These are phyloP conservation scores for Ophiosphaerella korrae DNA, from an alignment of 2,329 filamentous ascomycete species.

Conservation along the genomic window DNA sequence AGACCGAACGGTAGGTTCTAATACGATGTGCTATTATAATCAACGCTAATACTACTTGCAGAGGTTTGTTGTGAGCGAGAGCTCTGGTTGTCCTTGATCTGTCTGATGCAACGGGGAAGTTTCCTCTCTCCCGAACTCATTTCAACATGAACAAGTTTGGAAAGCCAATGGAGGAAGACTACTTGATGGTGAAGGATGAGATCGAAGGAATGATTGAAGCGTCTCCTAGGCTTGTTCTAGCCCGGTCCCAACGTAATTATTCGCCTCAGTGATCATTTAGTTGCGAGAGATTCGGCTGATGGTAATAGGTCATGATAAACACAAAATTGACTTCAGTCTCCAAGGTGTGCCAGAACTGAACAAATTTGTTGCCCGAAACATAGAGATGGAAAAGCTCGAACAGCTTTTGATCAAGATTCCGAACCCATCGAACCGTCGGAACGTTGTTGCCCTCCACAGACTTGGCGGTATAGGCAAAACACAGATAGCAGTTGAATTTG, in stretches of 20 bases:
- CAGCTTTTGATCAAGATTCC: slow-evolving; percentile 14
- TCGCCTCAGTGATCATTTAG: slow-evolving; percentile 1
- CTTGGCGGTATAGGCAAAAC: too few species aligned
- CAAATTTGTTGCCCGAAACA: slow-evolving; percentile 24
- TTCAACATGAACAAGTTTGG: slow-evolving; percentile 34
- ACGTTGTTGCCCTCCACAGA: slow-evolving; percentile 1
- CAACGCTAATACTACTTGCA: too few species aligned
- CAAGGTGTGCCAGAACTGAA: slow-evolving; percentile 10
- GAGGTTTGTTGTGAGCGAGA: slow-evolving; percentile 5
- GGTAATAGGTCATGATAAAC: slow-evolving; percentile 6
- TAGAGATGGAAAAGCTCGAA: slow-evolving; percentile 24
- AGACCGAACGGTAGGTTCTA: slow-evolving; percentile 25
- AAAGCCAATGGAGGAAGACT: slow-evolving; percentile 25
- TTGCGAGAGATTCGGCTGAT: slow-evolving; percentile 1
- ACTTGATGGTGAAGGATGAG: slow-evolving; percentile 22
- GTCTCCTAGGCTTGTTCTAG: slow-evolving; percentile 10
- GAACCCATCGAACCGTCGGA: slow-evolving; percentile 24
- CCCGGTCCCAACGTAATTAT: slow-evolving; percentile 23
- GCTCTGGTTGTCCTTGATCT: slow-evolving; percentile 27
- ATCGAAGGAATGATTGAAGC: slow-evolving; percentile 20
- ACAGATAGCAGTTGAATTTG: slow-evolving; percentile 5
- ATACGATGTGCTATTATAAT: neutral
- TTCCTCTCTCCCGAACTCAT: slow-evolving; percentile 26
- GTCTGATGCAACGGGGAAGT: slow-evolving; percentile 19
- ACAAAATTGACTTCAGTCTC: slow-evolving; percentile 18